phyloP scores from a whole-genome alignment of 2,329 filamentous ascomycete species.

The Pseudogymnoascus sp. region DNA sequence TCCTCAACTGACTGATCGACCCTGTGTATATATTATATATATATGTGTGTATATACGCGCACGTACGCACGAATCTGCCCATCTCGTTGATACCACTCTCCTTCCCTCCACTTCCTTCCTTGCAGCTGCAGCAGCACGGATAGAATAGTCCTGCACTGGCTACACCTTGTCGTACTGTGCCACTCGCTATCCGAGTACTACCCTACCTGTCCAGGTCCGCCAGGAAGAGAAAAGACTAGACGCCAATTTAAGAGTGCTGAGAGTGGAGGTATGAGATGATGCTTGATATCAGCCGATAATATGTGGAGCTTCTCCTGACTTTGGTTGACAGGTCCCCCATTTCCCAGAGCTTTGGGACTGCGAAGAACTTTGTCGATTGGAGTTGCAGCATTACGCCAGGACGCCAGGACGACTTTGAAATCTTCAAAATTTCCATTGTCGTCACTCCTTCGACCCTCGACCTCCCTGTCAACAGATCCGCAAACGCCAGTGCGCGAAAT shows the following conservation, averaged over 20 bases:
- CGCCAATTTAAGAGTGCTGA: conserved; percentile 5
- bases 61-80: not conserved
- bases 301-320: not conserved
- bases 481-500: conserved; percentile 1
- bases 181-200: conserved; percentile 1
- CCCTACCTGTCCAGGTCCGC: not conserved
- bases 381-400: not conserved
- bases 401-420: not conserved
- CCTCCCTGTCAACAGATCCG: not conserved
- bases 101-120: not conserved
- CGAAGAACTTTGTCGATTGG: not conserved
- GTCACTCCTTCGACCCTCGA: not conserved
- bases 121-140: not conserved
- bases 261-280: conserved; percentile 4
- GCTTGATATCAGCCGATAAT: conserved; percentile 1
- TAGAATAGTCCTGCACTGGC: not conserved
- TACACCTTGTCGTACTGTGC: not conserved
- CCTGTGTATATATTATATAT: not conserved
- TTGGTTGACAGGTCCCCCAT: conserved; percentile 1
- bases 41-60: not conserved
- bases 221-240: not conserved
- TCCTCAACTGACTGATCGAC: not conserved
- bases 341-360: not conserved
- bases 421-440: not conserved
- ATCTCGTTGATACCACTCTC: not conserved